Conservation (phyloP, 73 alveolate species). For the Tetrahymena borealis region DNA sequence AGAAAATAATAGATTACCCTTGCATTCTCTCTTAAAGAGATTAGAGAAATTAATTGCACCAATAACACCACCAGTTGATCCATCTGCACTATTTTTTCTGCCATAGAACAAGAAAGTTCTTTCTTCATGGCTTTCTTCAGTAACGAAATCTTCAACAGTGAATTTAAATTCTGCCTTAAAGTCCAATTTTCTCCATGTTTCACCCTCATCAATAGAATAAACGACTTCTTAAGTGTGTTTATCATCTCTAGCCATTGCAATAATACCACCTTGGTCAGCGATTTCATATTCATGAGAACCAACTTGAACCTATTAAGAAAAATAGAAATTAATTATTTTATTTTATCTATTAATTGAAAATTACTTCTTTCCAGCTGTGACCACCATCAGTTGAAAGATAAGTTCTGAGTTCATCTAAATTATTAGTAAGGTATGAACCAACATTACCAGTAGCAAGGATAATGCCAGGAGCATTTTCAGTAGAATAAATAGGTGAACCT, state of each 20-base stretch:
- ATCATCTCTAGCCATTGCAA: slow-evolving; percentile 63
- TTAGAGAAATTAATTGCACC: slow-evolving; percentile 58
- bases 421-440: slow-evolving; percentile 50
- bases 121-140: slow-evolving; percentile 60
- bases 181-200: slow-evolving; percentile 49
- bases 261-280: slow-evolving; percentile 85
- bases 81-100: background rate
- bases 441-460: slow-evolving; percentile 72
- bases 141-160: slow-evolving; percentile 48
- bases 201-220: slow-evolving; percentile 65
- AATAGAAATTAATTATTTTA: background rate
- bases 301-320: background rate
- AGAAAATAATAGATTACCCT: slow-evolving; percentile 49
- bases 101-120: slow-evolving; percentile 69
- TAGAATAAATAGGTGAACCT: slow-evolving; percentile 64
- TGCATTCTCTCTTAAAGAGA: slow-evolving; percentile 53
- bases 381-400: slow-evolving; percentile 84
- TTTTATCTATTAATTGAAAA: background rate
- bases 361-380: slow-evolving; percentile 68
- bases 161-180: slow-evolving; percentile 32
- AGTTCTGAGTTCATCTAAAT: slow-evolving; percentile 52
- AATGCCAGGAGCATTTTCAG: slow-evolving; percentile 64
- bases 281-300: slow-evolving; percentile 75
- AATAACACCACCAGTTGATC: slow-evolving; percentile 40
- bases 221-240: slow-evolving; percentile 48